Evolutionary conservation across 2,329 filamentous ascomycete species (phyloP), one percentile per base, ranked within the genome.

Genomic region (Xylogone sp.): DNA sequence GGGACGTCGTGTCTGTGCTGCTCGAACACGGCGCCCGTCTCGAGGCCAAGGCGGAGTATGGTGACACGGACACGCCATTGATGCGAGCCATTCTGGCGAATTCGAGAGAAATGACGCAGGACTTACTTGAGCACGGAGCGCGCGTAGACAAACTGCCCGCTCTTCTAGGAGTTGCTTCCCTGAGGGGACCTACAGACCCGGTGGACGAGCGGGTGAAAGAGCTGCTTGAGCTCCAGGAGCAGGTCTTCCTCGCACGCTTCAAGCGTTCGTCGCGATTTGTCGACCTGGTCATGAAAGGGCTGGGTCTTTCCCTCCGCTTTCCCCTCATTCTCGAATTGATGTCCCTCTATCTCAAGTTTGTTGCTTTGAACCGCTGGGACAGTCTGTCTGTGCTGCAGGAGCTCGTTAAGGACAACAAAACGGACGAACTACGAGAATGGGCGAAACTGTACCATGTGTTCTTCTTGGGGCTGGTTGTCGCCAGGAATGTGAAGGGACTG

Each of bases 41-140:
- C 24, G 57, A 62, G 46, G 45, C 10, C 21, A 54, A 56, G 43
- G 22, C 48, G 16, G 49, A 34, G 45, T 34, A 55, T 46, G 54
- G 57, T 27, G 54, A 56, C 54, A 61, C 59, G 13, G 55, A n/a
- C n/a, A n/a, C n/a, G n/a, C n/a, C 60, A 20, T 49, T 62, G 50
- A 54, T 56, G 10, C 54, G 53, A 55, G 60, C 60, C 43, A 58
- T 58, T 45, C 46, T 42, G 48, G 42, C 46, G 19, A 53, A 52
- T 43, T 51, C 53, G 43, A 31, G 27, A 45, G 58, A 59, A 39
- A 50, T 64, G 3, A 54, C 53, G 10, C 44, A 60, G 46, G 10
- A 52, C 29, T 43, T 64, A 16, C 55, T 64, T 50, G 50, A 57
- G 43, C 51, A 55, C 34, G 57, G 49, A 45, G 55, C 56, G 10